Conservation (phyloP, 805 yeast species). For the Wickerhamiella domercqiae region DNA sequence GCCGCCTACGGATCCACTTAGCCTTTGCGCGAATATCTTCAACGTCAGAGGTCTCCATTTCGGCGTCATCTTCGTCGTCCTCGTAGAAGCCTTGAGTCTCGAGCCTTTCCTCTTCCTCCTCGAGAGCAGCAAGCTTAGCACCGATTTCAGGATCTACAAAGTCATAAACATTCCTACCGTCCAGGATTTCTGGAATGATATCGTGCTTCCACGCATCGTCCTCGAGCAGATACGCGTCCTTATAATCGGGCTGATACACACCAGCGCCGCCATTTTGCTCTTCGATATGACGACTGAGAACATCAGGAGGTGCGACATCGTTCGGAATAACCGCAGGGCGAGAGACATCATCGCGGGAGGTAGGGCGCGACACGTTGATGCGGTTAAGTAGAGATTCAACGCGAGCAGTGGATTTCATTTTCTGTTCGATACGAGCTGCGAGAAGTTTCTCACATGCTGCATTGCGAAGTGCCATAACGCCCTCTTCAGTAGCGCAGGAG, state of each 20-base stretch:
- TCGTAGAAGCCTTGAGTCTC: constrained; percentile 93
- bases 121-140: constrained; percentile 82
- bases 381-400: constrained; percentile 80
- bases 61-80: constrained; percentile 55
- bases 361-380: constrained; percentile 88
- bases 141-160: constrained; percentile 93
- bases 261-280: constrained; percentile 98
- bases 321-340: constrained; percentile 79
- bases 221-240: constrained; percentile 81
- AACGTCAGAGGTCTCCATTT: constrained; percentile 43
- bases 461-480: constrained; percentile 90
- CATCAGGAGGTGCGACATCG: constrained; percentile 56
- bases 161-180: constrained; percentile 94
- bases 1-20: constrained; percentile 87
- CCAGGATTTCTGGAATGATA: constrained; percentile 88
- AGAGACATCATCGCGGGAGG: constrained; percentile 62
- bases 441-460: constrained; percentile 93
- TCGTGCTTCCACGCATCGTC: constrained; percentile 98
- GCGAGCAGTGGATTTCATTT: constrained; percentile 83
- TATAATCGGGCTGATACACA: constrained; percentile 84
- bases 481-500: constrained; percentile 88
- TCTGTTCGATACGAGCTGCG: constrained; percentile 91
- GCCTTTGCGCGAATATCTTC: constrained; percentile 75
- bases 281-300: constrained; percentile 83
- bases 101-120: constrained; percentile 90